Evolutionary conservation across 2,329 filamentous ascomycete species (phyloP), one percentile per base, ranked within the genome.

Genomic region (Fusarium anthophilum): DNA sequence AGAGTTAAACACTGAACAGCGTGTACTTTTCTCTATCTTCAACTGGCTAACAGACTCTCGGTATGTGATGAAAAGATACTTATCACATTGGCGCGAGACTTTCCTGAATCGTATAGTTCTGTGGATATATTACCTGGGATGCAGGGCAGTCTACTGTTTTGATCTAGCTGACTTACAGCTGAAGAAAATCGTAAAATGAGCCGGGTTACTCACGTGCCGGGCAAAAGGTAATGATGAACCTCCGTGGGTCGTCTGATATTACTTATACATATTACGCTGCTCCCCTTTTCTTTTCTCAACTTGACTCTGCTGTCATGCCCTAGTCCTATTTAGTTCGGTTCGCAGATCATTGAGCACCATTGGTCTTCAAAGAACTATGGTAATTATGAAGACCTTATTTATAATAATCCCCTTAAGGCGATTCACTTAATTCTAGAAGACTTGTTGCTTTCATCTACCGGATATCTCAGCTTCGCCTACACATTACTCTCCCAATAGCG

Each of bases 201-300:
- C 45, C 4, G 7, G 14, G 10, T 3, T 6, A 3, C 22, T 18
- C 20, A 32, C 2, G n/a, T 6, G 13, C 15, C 7, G 10, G 5
- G 10, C 14, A 18, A 17, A 24, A 6, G 4, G 26, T 22, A 12
- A 24, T 5, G 0, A 9, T 50, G 7, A 13, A 15, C 22, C 17
- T 32, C 15, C 15, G 10, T 24, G 28, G 22, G 20, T 13, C 28
- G 32, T n/a, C 14, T 48, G 1, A 17, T 32, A n/a, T 48, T 5
- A 3, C 32, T 32, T 32, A 32, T 32, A 32, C 32, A 48, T 30
- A 8, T 22, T n/a, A n/a, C 4, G 11, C 13, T 48, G 20, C 17
- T 32, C 4, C 13, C n/a, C 26, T 17, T 15, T 48, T n/a, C 26
- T n/a, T 48, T 32, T 32, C 13, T 32, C 12, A n/a, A 17, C 9